A percentile compares a stretch with the other conserved stretches of the same genome.
Conservation (phyloP, 2,329 filamentous ascomycete species). For the Rachicladosporium sp. region DNA sequence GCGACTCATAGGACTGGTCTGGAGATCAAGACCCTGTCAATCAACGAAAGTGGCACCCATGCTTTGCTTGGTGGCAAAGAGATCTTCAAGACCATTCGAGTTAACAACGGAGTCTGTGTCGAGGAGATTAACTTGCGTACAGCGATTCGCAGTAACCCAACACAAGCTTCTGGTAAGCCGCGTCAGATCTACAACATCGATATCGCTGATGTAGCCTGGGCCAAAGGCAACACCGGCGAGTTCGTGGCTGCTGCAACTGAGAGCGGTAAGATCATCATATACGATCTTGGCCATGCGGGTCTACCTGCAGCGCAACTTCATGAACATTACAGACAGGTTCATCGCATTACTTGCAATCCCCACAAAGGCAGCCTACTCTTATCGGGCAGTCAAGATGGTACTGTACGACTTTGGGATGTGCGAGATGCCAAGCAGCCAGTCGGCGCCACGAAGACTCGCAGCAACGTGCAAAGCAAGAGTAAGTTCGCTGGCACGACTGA, state of each 20-base stretch:
- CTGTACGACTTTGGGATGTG: slow-evolving; percentile 53
- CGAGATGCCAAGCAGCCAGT: slow-evolving; percentile 35
- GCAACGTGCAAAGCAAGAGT: slow-evolving; percentile 42
- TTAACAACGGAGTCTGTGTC: slow-evolving; percentile 42
- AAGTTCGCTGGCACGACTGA: slow-evolving; percentile 46
- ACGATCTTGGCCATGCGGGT: slow-evolving; percentile 49
- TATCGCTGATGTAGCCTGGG: slow-evolving; percentile 57
- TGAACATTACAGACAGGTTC: slow-evolving; percentile 53
- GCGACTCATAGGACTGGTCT: slow-evolving; percentile 52
- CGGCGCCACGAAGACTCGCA: slow-evolving; percentile 24
- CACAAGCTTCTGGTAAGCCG: slow-evolving; percentile 36
- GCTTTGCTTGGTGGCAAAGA: slow-evolving; percentile 53
- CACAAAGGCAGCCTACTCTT: slow-evolving; percentile 47
- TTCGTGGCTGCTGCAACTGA: slow-evolving; percentile 52
- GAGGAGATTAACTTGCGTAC: slow-evolving; percentile 54
- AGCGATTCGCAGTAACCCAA: slow-evolving; percentile 46
- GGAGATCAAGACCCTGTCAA: slow-evolving; percentile 50
- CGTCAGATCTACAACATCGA: slow-evolving; percentile 39
- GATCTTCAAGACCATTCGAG: slow-evolving; percentile 52
- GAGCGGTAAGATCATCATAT: slow-evolving; percentile 53
- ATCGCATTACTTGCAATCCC: slow-evolving; percentile 53
- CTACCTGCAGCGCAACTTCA: slow-evolving; percentile 50
- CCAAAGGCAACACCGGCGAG: slow-evolving; percentile 47
- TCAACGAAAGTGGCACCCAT: slow-evolving; percentile 51
- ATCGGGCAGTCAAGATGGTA: slow-evolving; percentile 53